These are phyloP conservation scores for Aspergillus homomorphus DNA, from an alignment of 495 filamentous ascomycete species.

Conservation along the genomic window DNA sequence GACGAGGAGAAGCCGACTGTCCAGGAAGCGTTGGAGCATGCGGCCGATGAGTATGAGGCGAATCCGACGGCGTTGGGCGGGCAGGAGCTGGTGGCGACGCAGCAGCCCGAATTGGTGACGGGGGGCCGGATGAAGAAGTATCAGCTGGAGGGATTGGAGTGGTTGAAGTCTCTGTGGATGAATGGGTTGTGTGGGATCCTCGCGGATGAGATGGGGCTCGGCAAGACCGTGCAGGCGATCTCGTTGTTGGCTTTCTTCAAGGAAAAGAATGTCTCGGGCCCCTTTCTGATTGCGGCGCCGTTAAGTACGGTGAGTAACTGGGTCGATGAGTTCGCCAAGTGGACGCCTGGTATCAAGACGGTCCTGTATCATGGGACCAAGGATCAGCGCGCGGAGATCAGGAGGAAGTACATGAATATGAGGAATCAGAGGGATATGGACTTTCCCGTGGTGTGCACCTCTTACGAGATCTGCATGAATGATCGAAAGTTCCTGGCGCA, in stretches of 20 bases:
- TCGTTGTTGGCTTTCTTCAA: conserved; percentile 84
- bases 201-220: conserved; percentile 96
- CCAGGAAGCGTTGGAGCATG: conserved; percentile 53
- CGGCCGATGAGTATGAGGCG: conserved; percentile 52
- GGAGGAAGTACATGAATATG: conserved; percentile 56
- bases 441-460: conserved; percentile 91
- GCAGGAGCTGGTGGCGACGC: conserved; percentile 73
- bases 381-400: conserved; percentile 66
- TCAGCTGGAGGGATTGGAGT: conserved; percentile 90
- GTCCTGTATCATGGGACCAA: conserved; percentile 87
- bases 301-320: conserved; percentile 92
- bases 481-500: conserved; percentile 75
- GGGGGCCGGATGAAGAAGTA: conserved; percentile 92
- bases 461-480: conserved; percentile 91
- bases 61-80: conserved; percentile 65
- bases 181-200: conserved; percentile 94
- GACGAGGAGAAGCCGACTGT: conserved; percentile 51
- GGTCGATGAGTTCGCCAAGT: conserved; percentile 90
- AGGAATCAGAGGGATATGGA: conserved; percentile 58
- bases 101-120: conserved; percentile 78
- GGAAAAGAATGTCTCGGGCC: conserved; percentile 81
- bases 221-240: conserved; percentile 94
- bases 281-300: conserved; percentile 86
- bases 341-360: conserved; percentile 82
- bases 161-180: conserved; percentile 82